Evolutionary conservation across 805 yeast species (phyloP).

Genomic region (Kluyveromyces nonfermentans): DNA sequence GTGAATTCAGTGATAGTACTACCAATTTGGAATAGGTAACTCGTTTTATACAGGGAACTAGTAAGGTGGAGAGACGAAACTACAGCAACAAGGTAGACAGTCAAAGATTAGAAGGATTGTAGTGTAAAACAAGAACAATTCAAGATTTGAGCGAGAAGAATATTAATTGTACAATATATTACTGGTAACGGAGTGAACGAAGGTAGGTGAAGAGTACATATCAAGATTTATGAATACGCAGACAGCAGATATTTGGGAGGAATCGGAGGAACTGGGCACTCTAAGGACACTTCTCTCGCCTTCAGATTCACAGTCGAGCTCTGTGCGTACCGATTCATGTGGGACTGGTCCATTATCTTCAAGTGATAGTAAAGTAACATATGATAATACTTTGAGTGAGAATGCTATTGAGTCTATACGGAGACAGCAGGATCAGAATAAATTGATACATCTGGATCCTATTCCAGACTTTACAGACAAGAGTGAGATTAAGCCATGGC

Average conservation of each 20-base stretch:
- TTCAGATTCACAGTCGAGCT: not conserved
- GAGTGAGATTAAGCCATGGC: conserved; percentile 53
- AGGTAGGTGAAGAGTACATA: too few species aligned
- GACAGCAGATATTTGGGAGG: not conserved
- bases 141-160: too few species aligned
- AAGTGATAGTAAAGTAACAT: conserved; percentile 1
- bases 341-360: not conserved
- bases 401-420: conserved; percentile 12
- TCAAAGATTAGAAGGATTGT: too few species aligned
- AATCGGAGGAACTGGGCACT: not conserved
- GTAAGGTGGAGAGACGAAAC: too few species aligned
- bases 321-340: not conserved
- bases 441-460: conserved; percentile 30
- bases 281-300: not conserved
- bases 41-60: too few species aligned
- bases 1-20: too few species aligned
- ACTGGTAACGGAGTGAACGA: too few species aligned
- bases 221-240: too few species aligned
- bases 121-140: too few species aligned
- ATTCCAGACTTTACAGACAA: conserved; percentile 34
- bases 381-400: conserved; percentile 11
- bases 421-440: conserved; percentile 23
- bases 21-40: too few species aligned
- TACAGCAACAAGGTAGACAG: too few species aligned
- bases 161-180: too few species aligned